phyloP scores from a whole-genome alignment of 108 stramenopile genomes.

The Chaetoceros muelleri region DNA sequence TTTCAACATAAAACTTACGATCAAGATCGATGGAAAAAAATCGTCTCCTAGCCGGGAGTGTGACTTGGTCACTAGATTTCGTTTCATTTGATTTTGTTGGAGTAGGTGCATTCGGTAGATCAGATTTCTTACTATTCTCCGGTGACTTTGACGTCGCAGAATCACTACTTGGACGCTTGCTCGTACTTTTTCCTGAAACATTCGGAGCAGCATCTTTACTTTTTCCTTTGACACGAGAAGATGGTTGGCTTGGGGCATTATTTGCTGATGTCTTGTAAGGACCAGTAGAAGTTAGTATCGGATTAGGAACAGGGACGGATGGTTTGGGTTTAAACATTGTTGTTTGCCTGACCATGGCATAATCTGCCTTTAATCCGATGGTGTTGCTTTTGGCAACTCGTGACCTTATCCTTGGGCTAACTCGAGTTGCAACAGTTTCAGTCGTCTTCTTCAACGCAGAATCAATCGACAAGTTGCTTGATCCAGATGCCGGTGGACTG shows the following conservation, averaged over 20 bases:
- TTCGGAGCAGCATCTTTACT: background rate
- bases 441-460: background rate
- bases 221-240: too few relatives aligned
- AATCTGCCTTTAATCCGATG: background rate
- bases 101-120: constrained; percentile 1
- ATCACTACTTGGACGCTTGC: too few relatives aligned
- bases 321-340: too few relatives aligned
- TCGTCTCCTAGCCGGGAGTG: constrained; percentile 6
- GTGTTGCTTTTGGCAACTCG: background rate
- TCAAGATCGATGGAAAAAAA: constrained; percentile 80
- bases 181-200: too few relatives aligned
- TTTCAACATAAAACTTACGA: constrained; percentile 28
- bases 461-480: background rate
- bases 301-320: constrained; percentile 1
- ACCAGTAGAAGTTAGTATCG: background rate
- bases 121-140: background rate
- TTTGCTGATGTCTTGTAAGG: background rate
- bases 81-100: constrained; percentile 2
- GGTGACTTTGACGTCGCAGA: background rate
- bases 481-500: too few relatives aligned
- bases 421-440: background rate
- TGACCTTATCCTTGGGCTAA: background rate
- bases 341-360: too few relatives aligned
- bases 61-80: background rate
- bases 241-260: background rate